These are phyloP conservation scores for Fusarium virguliforme DNA, from an alignment of 2,329 filamentous ascomycete species.

Conservation along the genomic window DNA sequence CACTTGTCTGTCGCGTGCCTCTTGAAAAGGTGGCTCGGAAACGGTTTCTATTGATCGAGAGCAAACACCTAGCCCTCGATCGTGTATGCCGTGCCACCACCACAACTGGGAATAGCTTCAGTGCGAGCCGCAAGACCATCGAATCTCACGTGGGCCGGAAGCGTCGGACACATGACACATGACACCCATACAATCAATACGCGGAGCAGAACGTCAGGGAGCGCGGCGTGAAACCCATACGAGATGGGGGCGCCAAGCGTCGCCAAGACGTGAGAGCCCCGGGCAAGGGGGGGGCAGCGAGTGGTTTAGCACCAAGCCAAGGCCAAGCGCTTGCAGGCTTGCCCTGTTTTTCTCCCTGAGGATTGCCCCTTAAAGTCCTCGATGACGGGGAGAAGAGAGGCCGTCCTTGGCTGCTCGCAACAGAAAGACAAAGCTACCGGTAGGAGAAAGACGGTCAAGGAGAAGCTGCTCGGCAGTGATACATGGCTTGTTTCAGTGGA, in stretches of 20 bases:
- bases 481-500: constrained; percentile 38
- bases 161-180: constrained; percentile 4
- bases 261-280: not conserved
- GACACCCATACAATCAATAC: constrained; percentile 2
- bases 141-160: constrained; percentile 4
- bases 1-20: too few species aligned
- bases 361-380: not conserved
- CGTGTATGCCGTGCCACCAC: not conserved
- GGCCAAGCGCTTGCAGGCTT: not conserved
- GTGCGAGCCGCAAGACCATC: not conserved
- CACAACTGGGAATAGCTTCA: not conserved
- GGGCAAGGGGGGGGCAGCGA: not conserved
- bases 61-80: not conserved
- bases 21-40: not conserved
- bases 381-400: constrained; percentile 6
- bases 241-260: not conserved
- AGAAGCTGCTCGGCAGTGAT: not conserved
- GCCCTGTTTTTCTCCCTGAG: constrained; percentile 3
- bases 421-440: not conserved
- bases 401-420: not conserved
- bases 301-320: not conserved
- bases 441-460: not conserved
- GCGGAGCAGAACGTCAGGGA: not conserved
- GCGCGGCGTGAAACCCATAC: not conserved
- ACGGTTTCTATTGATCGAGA: not conserved